These are phyloP conservation scores for Fraxinus quadrangulata DNA, from an alignment of 257 asterid species.

Conservation along the genomic window DNA sequence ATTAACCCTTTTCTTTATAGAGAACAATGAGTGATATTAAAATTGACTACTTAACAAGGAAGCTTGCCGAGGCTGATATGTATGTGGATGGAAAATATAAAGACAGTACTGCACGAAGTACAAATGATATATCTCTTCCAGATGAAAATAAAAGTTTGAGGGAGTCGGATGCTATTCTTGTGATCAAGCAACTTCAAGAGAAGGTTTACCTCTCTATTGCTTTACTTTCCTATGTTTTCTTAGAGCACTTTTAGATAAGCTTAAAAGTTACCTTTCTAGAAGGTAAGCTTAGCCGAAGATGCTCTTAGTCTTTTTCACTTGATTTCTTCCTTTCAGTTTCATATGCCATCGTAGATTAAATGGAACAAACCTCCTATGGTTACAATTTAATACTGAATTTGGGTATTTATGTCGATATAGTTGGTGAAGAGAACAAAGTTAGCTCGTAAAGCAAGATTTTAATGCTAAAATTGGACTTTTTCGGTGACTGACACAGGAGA, in stretches of 20 bases:
- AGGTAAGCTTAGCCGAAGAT: neutral
- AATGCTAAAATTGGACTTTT: neutral
- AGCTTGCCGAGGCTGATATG: constrained; percentile 59
- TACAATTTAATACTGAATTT: neutral
- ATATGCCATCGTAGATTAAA: constrained; percentile 3
- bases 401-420: neutral
- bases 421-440: neutral
- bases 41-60: constrained; percentile 63
- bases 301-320: constrained; percentile 3
- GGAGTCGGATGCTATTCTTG: constrained; percentile 65
- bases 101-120: constrained; percentile 34
- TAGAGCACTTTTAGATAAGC: neutral
- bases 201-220: constrained; percentile 55
- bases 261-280: neutral
- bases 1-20: constrained; percentile 42
- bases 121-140: constrained; percentile 31
- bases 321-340: constrained; percentile 14
- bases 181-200: constrained; percentile 82
- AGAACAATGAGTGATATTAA: constrained; percentile 58
- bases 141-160: constrained; percentile 40
- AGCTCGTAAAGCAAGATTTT: constrained; percentile 20
- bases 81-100: constrained; percentile 37
- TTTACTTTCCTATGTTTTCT: constrained; percentile 21
- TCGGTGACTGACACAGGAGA: constrained; percentile 12
- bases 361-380: neutral